Evolutionary conservation across 2,329 filamentous ascomycete species (phyloP), one percentile per base, ranked within the genome.

Genomic region (Neopestalotiopsis rosae): DNA sequence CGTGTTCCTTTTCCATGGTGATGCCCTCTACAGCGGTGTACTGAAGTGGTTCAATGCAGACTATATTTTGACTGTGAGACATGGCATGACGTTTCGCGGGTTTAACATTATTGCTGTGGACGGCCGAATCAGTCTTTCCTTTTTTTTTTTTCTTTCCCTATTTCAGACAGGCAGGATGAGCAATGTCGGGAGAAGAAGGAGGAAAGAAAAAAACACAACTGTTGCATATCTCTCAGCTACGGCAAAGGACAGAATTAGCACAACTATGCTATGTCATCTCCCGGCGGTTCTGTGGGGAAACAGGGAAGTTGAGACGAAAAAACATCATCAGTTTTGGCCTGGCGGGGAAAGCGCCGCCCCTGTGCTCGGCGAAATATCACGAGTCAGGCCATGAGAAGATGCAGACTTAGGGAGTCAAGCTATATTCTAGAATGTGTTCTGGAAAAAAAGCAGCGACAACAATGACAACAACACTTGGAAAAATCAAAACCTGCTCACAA

Each of bases 271-370:
- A 45, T 64, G 61, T 64, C 61, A 64, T 64, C 61, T 64, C 38
- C 61, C 61, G 61, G 61, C 61, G 34, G 61, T 64, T 64, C 42
- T 64, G 61, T 64, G 61, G 61, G 40, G 61, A 45, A 64, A 32
- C 61, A 64, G 42, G 61, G 61, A 49, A 64, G 38, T 64, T 64
- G 20, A 40, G 61, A 64, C 20, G 42, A 64, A 64, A 64, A 64
- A 64, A 45, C 61, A 64, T 49, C 61, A 64, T 40, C 40, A 64
- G 61, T 64, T 64, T 64, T 64, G 61, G 20, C 20, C 61, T 64
- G 61, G 61, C 61, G 61, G 61, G 61, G 61, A 64, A 64, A 40
- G 28, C 17, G 34, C 61, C 61, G 61, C 40, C 61, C 20, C 61
- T 45, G 38, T 32, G 40, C 61, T 64, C 61, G 61, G 61, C 61